Percentiles rank a stretch among this genome's conserved stretches.
These are phyloP conservation scores for Verticillium isaacii DNA, from an alignment of 2,329 filamentous ascomycete genomes.

Conservation along the genomic window DNA sequence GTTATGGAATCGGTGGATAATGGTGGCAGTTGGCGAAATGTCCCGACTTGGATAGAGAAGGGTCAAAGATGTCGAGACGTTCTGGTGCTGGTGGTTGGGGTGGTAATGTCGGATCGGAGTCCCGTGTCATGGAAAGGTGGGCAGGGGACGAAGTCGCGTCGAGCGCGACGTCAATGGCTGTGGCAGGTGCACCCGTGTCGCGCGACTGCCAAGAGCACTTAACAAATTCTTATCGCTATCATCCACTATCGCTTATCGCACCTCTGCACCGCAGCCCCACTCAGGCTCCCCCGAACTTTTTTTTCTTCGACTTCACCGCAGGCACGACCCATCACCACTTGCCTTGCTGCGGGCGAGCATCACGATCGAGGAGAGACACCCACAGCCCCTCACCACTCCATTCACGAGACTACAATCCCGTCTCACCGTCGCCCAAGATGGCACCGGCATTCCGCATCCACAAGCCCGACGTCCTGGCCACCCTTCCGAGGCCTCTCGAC, in stretches of 20 bases:
- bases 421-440: slow-evolving; percentile 31
- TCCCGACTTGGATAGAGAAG: background rate
- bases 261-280: background rate
- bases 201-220: slow-evolving; percentile 11
- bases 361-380: background rate
- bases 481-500: slow-evolving; percentile 55
- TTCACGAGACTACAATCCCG: background rate
- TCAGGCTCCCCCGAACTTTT: slow-evolving; percentile 8
- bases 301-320: slow-evolving; percentile 9
- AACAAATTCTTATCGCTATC: background rate
- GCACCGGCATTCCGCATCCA: slow-evolving; percentile 58
- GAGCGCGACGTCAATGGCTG: slow-evolving; percentile 1
- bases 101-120: background rate
- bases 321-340: background rate
- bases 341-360: background rate
- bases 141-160: background rate
- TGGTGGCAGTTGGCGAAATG: background rate
- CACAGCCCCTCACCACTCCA: background rate
- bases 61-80: background rate
- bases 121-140: background rate
- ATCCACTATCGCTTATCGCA: background rate
- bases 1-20: background rate
- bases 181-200: slow-evolving; percentile 5
- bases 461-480: slow-evolving; percentile 58
- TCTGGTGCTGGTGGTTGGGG: background rate